These are phyloP conservation scores for Rhizopogon vulgaris DNA, from an alignment of 768 basidiomycete species.

Conservation along the genomic window DNA sequence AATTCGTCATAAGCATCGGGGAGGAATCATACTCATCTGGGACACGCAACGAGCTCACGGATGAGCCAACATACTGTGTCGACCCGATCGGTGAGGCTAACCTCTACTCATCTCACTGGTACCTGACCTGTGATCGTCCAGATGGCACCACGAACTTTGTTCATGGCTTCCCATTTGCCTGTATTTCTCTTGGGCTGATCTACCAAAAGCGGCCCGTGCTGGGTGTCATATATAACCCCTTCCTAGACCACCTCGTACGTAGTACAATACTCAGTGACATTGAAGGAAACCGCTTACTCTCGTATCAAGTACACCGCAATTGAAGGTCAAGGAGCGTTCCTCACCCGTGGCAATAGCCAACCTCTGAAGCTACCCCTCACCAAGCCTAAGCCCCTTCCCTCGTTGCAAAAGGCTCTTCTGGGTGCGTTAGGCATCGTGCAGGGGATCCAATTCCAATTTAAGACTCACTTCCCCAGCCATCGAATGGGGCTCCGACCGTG, in stretches of 20 bases:
- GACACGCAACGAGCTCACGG: conserved; percentile 61
- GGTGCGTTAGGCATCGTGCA: conserved; percentile 31
- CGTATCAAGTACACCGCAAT: conserved; percentile 63
- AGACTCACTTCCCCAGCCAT: conserved; percentile 40
- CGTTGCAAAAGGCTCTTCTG: conserved; percentile 66
- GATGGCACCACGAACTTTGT: conserved; percentile 89
- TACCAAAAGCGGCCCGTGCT: conserved; percentile 76
- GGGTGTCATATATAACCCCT: conserved; percentile 92
- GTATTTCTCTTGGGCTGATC: conserved; percentile 88
- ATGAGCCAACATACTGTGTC: conserved; percentile 92
- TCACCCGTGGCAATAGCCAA: conserved; percentile 43
- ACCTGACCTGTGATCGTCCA: conserved; percentile 17
- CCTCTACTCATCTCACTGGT: background rate
- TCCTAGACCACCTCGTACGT: conserved; percentile 73
- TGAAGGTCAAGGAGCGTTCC: conserved; percentile 73
- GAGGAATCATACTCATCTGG: conserved; percentile 89
- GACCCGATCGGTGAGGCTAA: conserved; percentile 77
- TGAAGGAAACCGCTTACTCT: background rate
- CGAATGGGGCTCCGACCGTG: conserved; percentile 87
- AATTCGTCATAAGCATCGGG: conserved; percentile 58
- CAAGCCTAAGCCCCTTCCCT: conserved; percentile 55
- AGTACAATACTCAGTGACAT: background rate
- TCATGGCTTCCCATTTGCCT: conserved; percentile 81
- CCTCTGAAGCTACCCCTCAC: conserved; percentile 62
- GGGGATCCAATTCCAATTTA: background rate